These are phyloP conservation scores for Plectosphaerella sp. DNA, from an alignment of 2,329 filamentous ascomycete genomes.

Conservation along the genomic window DNA sequence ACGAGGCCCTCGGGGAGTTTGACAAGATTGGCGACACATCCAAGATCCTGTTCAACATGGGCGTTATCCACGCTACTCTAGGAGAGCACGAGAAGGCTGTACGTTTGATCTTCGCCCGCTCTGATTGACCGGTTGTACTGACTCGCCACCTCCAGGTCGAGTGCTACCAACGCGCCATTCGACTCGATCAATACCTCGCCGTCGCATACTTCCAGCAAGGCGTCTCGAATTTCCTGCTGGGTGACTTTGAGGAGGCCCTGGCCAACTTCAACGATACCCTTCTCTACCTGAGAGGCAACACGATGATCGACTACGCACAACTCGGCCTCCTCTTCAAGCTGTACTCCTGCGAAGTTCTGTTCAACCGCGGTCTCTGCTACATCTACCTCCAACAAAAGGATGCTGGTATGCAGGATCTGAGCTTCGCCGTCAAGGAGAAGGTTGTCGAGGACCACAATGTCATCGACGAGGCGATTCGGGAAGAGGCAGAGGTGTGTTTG, in stretches of 20 bases:
- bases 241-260: slow-evolving; percentile 94
- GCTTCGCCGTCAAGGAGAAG: slow-evolving; percentile 91
- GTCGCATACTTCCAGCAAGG: slow-evolving; percentile 98
- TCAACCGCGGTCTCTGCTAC: slow-evolving; percentile 95
- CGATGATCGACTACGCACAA: slow-evolving; percentile 96
- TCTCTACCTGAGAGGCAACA: slow-evolving; percentile 90
- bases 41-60: slow-evolving; percentile 98
- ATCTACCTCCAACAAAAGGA: slow-evolving; percentile 94
- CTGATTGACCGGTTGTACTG: slow-evolving; percentile 7
- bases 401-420: slow-evolving; percentile 83
- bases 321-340: slow-evolving; percentile 93
- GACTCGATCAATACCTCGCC: slow-evolving; percentile 89
- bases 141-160: slow-evolving; percentile 61
- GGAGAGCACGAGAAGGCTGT: slow-evolving; percentile 96
- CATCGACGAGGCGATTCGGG: slow-evolving; percentile 92
- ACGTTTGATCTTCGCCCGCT: slow-evolving; percentile 31
- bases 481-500: slow-evolving; percentile 75
- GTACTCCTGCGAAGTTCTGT: slow-evolving; percentile 95
- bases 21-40: slow-evolving; percentile 89
- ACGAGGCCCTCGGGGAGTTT: slow-evolving; percentile 80
- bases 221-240: slow-evolving; percentile 94
- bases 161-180: slow-evolving; percentile 87
- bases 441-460: slow-evolving; percentile 95
- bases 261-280: slow-evolving; percentile 99
- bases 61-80: slow-evolving; percentile 93